Percentiles rank a stretch among this genome's conserved stretches.
These are phyloP conservation scores for Medicago truncatula DNA, from an alignment of 306 rosid species.

Conservation along the genomic window MtrunA17r5.0-ANR NC_053047.1:2475501-2476000, in stretches of 20 bases:
- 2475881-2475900: constrained; percentile 26
- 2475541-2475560: not conserved
- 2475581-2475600: not conserved
- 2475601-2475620: not conserved
- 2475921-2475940: constrained; percentile 83
- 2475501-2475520: not conserved
- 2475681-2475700: not conserved
- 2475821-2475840: too few species aligned
- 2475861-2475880: constrained; percentile 31
- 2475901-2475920: constrained; percentile 89
- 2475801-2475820: constrained; percentile 3
- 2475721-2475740: not conserved
- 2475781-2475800: constrained; percentile 14
- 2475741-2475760: constrained; percentile 1
- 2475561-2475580: not conserved
- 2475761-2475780: constrained; percentile 16
- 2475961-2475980: constrained; percentile 88
- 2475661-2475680: not conserved
- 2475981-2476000: constrained; percentile 77
- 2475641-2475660: not conserved
- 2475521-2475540: not conserved
- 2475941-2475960: constrained; percentile 85
- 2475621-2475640: not conserved
- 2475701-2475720: not conserved
- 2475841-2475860: constrained; percentile 21